Evolutionary conservation across 305 asterid genomes (phyloP).

Genomic region (Solanum chacoense): DNA sequence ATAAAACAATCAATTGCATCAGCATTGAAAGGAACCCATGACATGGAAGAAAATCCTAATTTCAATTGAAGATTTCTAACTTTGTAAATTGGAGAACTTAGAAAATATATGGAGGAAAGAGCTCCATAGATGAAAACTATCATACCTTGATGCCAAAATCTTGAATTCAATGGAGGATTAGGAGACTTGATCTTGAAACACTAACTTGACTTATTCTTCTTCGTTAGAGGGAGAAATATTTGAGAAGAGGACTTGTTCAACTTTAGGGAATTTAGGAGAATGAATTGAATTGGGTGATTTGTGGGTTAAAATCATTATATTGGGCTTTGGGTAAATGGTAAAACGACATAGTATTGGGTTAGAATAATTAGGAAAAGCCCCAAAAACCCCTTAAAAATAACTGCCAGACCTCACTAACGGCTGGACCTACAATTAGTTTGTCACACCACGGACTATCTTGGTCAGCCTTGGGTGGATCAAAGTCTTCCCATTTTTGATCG

Average conservation of each 20-base stretch:
- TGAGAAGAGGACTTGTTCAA: neutral
- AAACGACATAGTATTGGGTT: too few relatives aligned
- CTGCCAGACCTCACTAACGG: neutral
- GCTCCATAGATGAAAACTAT: neutral
- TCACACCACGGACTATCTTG: neutral
- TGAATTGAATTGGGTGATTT: neutral
- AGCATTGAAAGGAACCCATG: neutral
- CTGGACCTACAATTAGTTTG: neutral
- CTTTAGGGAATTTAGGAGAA: neutral
- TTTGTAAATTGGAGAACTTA: neutral
- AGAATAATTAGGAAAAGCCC: neutral
- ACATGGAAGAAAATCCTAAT: neutral
- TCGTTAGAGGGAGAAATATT: neutral
- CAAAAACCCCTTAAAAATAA: neutral
- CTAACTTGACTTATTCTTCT: neutral
- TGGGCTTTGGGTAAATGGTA: neutral
- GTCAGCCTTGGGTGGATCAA: neutral
- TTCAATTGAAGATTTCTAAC: neutral
- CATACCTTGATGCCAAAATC: neutral
- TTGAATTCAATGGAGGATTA: neutral
- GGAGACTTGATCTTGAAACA: neutral
- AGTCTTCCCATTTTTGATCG: neutral
- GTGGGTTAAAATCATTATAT: neutral
- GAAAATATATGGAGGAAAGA: neutral
- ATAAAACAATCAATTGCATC: neutral